Evolutionary conservation across 495 filamentous ascomycete genomes (phyloP).

Genomic region (Astrothelium macrocarpum): DNA sequence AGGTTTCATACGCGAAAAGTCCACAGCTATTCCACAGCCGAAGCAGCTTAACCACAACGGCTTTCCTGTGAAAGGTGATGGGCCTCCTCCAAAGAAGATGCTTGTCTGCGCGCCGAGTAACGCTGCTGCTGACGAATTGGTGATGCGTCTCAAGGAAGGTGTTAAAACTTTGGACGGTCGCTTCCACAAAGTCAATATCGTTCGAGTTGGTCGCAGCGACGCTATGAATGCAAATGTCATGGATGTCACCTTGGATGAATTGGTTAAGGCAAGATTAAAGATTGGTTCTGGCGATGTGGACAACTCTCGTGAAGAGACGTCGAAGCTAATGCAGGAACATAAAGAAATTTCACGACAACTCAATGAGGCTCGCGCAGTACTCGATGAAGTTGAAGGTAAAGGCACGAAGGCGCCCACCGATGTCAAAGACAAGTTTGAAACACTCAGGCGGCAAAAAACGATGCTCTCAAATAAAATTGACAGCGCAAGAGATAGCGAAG

Average conservation of each 20-base stretch:
- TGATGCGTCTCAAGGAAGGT: constrained; percentile 83
- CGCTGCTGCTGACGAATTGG: constrained; percentile 91
- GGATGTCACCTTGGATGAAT: constrained; percentile 88
- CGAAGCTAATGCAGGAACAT: constrained; percentile 74
- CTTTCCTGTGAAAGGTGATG: constrained; percentile 5
- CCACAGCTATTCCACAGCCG: constrained; percentile 22
- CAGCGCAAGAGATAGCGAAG: constrained; percentile 70
- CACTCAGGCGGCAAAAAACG: constrained; percentile 64
- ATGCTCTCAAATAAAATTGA: constrained; percentile 73
- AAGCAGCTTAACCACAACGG: constrained; percentile 10
- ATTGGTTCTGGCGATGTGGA: constrained; percentile 37
- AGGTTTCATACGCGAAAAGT: constrained; percentile 36
- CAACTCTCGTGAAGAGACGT: constrained; percentile 47
- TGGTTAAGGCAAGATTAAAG: constrained; percentile 66
- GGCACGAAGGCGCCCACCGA: constrained; percentile 61
- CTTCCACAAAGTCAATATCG: constrained; percentile 63
- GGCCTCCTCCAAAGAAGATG: constrained; percentile 58
- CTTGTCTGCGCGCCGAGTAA: constrained; percentile 95
- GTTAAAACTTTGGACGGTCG: constrained; percentile 69
- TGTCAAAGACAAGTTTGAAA: constrained; percentile 49
- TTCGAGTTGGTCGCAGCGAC: constrained; percentile 86
- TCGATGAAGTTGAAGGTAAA: background rate
- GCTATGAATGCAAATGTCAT: constrained; percentile 83
- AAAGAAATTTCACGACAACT: constrained; percentile 63
- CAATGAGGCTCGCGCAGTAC: constrained; percentile 43